Evolutionary conservation across 2,329 filamentous ascomycete species (phyloP), one percentile per base, ranked within the genome.

Genomic region (Monilinia aucupariae): DNA sequence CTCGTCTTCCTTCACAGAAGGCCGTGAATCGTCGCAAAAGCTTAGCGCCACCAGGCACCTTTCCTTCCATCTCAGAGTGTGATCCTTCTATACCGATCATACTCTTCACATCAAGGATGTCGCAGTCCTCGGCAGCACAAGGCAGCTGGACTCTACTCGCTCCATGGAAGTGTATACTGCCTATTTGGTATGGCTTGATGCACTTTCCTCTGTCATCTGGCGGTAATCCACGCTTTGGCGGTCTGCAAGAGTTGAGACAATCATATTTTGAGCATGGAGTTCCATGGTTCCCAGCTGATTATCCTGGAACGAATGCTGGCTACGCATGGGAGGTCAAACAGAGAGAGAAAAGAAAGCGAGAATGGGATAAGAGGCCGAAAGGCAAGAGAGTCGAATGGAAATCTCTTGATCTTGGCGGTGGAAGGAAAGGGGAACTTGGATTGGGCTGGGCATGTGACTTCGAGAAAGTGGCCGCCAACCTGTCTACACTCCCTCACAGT

Each of bases 201-300:
- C 91, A 91, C 72, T 91, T 87, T 64, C 90, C 91, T 0, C 80
- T 96, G 0, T 89, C 86, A 0, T 89, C 86, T 0, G 92, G 92
- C 9, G 87, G 88, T 0, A 96, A 91, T 64, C 89, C 91, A 1
- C 82, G 88, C 30, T 91, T 96, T 68, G 93, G 90, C 1, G 93
- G 94, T 0, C 71, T 97, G 39, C 81, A 90, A 51, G 89, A 99
- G 75, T 81, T 85, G 58, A 84, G 86, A 43, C 93, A 97, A 73
- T 81, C 96, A 27, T 79, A 86, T 0, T 96, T 96, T 72, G 92
- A 97, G 76, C 83, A 86, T 25, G 85, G 85, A 0, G 77, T 82
- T 45, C 85, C 91, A 1, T 96, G 89, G 84, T 99, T 96, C 71
- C 94, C 94, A 0, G 88, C 85, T 3, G 94, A 99, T 74, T 90